Percentiles rank a stretch among this genome's conserved stretches.
phyloP scores from a whole-genome alignment of 495 filamentous ascomycete genomes.

The Xylaria venustula region DNA sequence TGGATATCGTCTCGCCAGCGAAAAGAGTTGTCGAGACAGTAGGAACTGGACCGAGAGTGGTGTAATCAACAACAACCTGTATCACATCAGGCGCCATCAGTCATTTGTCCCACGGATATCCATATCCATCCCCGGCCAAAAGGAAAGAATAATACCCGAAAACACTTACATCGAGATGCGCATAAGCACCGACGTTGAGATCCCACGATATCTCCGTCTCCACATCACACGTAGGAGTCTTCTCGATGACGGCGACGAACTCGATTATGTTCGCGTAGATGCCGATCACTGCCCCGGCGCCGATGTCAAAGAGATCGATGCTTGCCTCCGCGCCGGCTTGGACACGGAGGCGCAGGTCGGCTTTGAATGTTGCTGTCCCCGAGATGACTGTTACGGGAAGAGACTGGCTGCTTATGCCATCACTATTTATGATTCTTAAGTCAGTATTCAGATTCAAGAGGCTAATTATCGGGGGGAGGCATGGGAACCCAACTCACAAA shows the following conservation, averaged over 20 bases:
- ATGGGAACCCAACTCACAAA: slow-evolving; percentile 25
- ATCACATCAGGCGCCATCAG: not conserved
- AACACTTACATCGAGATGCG: slow-evolving; percentile 24
- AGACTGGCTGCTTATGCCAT: slow-evolving; percentile 23
- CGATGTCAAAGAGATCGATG: slow-evolving; percentile 25
- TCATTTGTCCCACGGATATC: not conserved
- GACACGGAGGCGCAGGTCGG: slow-evolving; percentile 29
- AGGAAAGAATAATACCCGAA: no score
- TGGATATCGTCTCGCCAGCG: slow-evolving; percentile 20
- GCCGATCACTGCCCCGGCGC: slow-evolving; percentile 30
- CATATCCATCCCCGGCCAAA: no score
- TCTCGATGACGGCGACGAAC: slow-evolving; percentile 30
- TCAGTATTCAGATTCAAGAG: not conserved
- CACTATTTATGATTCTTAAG: slow-evolving; percentile 15
- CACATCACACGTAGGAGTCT: slow-evolving; percentile 23
- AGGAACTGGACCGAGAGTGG: slow-evolving; percentile 27
- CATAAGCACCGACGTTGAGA: slow-evolving; percentile 29
- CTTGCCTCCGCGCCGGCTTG: slow-evolving; percentile 31
- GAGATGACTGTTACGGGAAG: slow-evolving; percentile 29
- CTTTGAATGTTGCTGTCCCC: slow-evolving; percentile 31
- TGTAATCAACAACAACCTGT: slow-evolving; percentile 27
- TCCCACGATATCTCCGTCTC: slow-evolving; percentile 25
- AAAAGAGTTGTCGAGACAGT: slow-evolving; percentile 31
- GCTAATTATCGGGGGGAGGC: no score
- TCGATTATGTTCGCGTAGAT: slow-evolving; percentile 34